Evolutionary conservation across 129 eudicot genomes (phyloP).

Genomic region (Centaurea solstitialis): DNA sequence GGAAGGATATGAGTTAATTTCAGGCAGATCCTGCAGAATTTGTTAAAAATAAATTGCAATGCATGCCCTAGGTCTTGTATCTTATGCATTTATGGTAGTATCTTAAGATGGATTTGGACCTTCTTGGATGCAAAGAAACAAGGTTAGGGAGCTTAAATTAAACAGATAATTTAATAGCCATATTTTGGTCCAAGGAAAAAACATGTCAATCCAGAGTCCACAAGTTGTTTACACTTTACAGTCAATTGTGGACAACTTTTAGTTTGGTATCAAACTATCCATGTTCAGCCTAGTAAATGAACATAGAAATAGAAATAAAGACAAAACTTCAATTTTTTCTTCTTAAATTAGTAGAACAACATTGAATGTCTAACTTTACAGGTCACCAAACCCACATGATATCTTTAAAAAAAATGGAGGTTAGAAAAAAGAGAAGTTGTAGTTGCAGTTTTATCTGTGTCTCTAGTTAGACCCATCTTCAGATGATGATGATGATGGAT

Average conservation of each 20-base stretch:
- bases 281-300: conserved; percentile 3
- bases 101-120: not conserved
- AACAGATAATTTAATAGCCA: not conserved
- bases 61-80: not conserved
- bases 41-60: too few species aligned
- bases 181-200: not conserved
- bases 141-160: not conserved
- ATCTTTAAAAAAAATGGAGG: not conserved
- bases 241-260: conserved; percentile 10
- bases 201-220: not conserved
- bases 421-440: not conserved
- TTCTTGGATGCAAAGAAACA: not conserved
- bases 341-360: not conserved
- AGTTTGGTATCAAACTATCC: conserved; percentile 1
- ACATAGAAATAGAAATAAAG: not conserved
- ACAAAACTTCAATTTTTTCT: not conserved
- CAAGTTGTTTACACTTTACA: not conserved
- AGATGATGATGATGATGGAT: conserved; percentile 23
- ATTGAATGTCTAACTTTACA: not conserved
- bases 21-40: not conserved
- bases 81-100: not conserved
- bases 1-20: not conserved
- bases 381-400: not conserved
- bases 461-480: conserved; percentile 6
- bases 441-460: conserved; percentile 1